Base-by-base conservation (phyloP, 768 basidiomycete genomes). In the Chalciporus piperatus region DNA sequence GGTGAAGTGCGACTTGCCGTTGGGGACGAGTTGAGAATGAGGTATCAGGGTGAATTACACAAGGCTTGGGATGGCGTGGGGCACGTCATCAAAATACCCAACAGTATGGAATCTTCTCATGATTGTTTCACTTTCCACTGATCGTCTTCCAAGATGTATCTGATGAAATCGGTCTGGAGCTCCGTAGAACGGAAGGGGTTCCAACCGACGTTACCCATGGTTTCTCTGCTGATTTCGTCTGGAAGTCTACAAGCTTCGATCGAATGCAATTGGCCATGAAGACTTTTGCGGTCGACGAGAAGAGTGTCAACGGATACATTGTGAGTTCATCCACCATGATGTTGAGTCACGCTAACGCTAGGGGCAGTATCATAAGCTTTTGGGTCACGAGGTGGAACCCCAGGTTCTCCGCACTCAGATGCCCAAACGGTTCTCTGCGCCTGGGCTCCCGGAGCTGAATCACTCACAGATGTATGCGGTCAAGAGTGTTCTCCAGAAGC, bases 381-480 rank as follows among this genome's bases (percentile, higher is more conserved):
- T 99, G 45, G 97, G 96, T 1, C 97, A 99, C 61, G 97, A 99
- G 62, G 82, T 97, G 10, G 95, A 98, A 65, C 96, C 97, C 8
- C 95, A 98, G 69, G 83, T 86, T 40, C 77, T 92, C 27, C 82
- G 87, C 25, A 92, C 89, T 1, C 89, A 94, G 67, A 95, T 97
- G 93, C 93, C 94, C 3, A 96, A 97, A 70, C 85, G 91, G 33
- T 97, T 98, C 68, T 98, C 96, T 2, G 97, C 97, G 0, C 96
- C 95, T 10, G 92, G 93, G 23, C 84, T 99, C 35, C 97, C 97
- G 4, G 97, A 99, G 67, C 84, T 99, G 64, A 99, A 99, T 64
- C 96, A 98, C 65, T 98, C 96, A 19, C 97, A 99, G 69, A 98
- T 99, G 92, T 96, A 92, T 72, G 97, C 97, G 3, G 97, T 99